Conservation (phyloP, 306 rosid genomes). For the Rosa multiflora region DNA sequence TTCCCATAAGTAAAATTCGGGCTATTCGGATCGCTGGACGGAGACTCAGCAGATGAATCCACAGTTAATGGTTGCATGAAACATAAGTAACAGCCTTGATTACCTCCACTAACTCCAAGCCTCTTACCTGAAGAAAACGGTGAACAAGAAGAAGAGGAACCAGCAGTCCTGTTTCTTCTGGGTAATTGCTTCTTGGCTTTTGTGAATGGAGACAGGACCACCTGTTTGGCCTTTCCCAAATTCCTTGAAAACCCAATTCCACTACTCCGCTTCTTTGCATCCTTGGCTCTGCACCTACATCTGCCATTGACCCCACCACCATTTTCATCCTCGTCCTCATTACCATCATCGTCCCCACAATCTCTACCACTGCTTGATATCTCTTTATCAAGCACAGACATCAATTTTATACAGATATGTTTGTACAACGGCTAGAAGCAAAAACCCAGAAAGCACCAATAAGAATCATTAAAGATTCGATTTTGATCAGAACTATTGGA, state of each 20-base stretch:
- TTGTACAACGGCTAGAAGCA: neutral
- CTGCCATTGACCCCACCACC: conserved; percentile 19
- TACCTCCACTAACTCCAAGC: conserved; percentile 15
- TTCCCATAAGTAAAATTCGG: conserved; percentile 52
- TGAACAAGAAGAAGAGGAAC: conserved; percentile 11
- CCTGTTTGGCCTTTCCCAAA: conserved; percentile 36
- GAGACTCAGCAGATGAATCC: conserved; percentile 49
- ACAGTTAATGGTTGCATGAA: conserved; percentile 42
- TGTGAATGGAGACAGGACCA: conserved; percentile 40
- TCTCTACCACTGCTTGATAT: conserved; percentile 37
- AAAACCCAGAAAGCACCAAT: neutral
- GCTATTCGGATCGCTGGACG: conserved; percentile 52
- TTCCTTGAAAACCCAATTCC: conserved; percentile 24
- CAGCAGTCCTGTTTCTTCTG: conserved; percentile 28
- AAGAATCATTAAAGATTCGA: conserved; percentile 3
- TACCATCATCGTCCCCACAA: conserved; percentile 29
- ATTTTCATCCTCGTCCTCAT: conserved; percentile 30
- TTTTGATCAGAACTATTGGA: conserved; percentile 15
- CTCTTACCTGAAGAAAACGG: conserved; percentile 42
- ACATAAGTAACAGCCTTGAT: conserved; percentile 59
- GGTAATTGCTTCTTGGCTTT: conserved; percentile 42
- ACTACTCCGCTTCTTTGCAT: conserved; percentile 30
- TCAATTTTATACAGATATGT: conserved; percentile 18
- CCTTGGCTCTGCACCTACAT: conserved; percentile 12
- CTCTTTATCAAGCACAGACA: conserved; percentile 53